phyloP scores from a whole-genome alignment of 192 early-diverging fungal genomes.

The Backusella luteola region DNA sequence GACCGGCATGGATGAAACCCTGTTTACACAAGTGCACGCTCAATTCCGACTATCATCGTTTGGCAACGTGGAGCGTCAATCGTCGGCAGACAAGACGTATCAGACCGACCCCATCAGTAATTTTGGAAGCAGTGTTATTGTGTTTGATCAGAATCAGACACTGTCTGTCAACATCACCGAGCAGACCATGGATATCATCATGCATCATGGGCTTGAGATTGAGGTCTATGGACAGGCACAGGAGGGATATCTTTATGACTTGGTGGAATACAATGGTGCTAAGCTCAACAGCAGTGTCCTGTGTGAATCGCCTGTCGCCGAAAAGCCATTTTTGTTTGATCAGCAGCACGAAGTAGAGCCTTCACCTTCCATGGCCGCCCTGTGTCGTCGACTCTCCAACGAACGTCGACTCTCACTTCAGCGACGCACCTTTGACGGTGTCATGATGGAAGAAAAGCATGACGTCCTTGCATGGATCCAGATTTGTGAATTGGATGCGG shows the following conservation, averaged over 20 bases:
- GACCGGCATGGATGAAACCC: slow-evolving; percentile 51
- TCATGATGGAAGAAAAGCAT: slow-evolving; percentile 63
- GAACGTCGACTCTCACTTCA: background rate
- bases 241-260: slow-evolving; percentile 8
- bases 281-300: background rate
- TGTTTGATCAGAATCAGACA: slow-evolving; percentile 54
- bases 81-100: slow-evolving; percentile 50
- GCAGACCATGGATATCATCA: slow-evolving; percentile 42
- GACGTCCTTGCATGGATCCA: slow-evolving; percentile 66
- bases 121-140: slow-evolving; percentile 49
- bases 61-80: slow-evolving; percentile 40
- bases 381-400: background rate
- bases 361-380: background rate
- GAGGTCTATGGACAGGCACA: slow-evolving; percentile 50
- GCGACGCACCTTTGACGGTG: slow-evolving; percentile 47
- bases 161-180: slow-evolving; percentile 42
- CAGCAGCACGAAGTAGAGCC: background rate
- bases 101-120: slow-evolving; percentile 57
- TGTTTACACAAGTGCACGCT: slow-evolving; percentile 66
- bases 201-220: slow-evolving; percentile 37
- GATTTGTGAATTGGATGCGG: slow-evolving; percentile 58
- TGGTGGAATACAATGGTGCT: slow-evolving; percentile 24
- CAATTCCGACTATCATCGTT: slow-evolving; percentile 67
- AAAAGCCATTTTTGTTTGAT: background rate
- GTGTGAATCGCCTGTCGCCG: background rate